Evolutionary conservation across 2,329 filamentous ascomycete genomes (phyloP).

Genomic region (Grosmannia serpens): DNA sequence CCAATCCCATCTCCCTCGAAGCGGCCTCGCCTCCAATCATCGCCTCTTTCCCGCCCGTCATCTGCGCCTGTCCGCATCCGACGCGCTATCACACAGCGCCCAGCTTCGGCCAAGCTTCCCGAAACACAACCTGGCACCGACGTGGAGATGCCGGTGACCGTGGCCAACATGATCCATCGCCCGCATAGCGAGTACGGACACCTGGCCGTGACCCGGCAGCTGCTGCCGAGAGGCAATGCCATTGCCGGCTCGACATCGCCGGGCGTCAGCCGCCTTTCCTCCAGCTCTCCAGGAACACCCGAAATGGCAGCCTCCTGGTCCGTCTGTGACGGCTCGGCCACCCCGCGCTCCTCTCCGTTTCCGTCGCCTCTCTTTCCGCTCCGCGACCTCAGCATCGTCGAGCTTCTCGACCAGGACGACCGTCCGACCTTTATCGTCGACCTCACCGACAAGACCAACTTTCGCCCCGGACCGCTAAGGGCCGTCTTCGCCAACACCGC

Average conservation of each 20-base stretch:
- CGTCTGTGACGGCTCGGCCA: constrained; percentile 18
- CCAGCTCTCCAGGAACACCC: not conserved
- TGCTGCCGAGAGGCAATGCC: constrained; percentile 42
- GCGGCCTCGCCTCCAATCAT: not conserved
- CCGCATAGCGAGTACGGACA: constrained; percentile 25
- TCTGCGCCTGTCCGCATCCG: not conserved
- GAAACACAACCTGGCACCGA: constrained; percentile 16
- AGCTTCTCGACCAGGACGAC: constrained; percentile 65
- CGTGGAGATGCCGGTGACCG: not conserved
- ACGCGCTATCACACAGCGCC: not conserved
- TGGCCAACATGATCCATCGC: constrained; percentile 29
- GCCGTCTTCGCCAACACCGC: constrained; percentile 60
- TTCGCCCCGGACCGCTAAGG: constrained; percentile 39
- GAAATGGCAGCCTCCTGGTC: not conserved
- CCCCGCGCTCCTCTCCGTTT: constrained; percentile 17
- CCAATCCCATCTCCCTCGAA: not conserved
- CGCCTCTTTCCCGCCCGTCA: not conserved
- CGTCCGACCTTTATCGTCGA: constrained; percentile 69
- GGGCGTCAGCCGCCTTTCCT: not conserved
- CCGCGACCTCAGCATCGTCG: constrained; percentile 54
- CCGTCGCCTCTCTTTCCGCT: constrained; percentile 43
- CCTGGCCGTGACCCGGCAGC: constrained; percentile 40
- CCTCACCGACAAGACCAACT: constrained; percentile 45
- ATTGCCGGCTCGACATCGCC: constrained; percentile 30
- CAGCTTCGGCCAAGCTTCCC: not conserved